phyloP scores from a whole-genome alignment of 2,329 filamentous ascomycete species.

The Clonostachys byssicola region DNA sequence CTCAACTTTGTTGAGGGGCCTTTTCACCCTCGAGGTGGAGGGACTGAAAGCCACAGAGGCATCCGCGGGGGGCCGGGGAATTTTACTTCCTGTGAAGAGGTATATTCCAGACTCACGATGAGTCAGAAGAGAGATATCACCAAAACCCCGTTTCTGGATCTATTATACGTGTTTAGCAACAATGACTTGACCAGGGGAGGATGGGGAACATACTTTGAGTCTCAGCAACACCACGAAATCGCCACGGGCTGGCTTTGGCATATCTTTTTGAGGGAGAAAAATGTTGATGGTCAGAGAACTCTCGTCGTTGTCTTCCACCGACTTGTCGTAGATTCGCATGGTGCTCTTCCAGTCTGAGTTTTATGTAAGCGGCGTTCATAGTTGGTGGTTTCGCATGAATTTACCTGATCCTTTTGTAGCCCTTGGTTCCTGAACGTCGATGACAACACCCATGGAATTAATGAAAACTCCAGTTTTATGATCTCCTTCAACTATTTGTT shows the following conservation, averaged over 20 bases:
- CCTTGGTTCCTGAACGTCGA: slow-evolving; percentile 54
- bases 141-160: slow-evolving; percentile 30
- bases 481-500: slow-evolving; percentile 19
- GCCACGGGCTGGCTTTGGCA: slow-evolving; percentile 39
- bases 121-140: slow-evolving; percentile 36
- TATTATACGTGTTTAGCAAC: slow-evolving; percentile 9
- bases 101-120: slow-evolving; percentile 26
- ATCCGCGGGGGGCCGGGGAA: slow-evolving; percentile 31
- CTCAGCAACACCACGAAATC: slow-evolving; percentile 39
- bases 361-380: not conserved
- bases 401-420: slow-evolving; percentile 47
- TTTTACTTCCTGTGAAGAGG: slow-evolving; percentile 17
- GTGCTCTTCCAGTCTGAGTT: slow-evolving; percentile 54
- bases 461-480: slow-evolving; percentile 24
- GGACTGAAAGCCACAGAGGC: slow-evolving; percentile 22
- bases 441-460: slow-evolving; percentile 67
- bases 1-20: slow-evolving; percentile 16
- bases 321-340: slow-evolving; percentile 57
- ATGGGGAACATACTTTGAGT: slow-evolving; percentile 41
- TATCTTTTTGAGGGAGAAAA: slow-evolving; percentile 46
- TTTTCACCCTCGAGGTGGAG: slow-evolving; percentile 9
- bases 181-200: too few species aligned
- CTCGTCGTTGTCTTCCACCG: slow-evolving; percentile 29
- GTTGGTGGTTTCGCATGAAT: slow-evolving; percentile 2
- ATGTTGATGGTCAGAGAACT: slow-evolving; percentile 46